Conservation (phyloP, 805 yeast species). For the Candida coquimbonensis region DNA sequence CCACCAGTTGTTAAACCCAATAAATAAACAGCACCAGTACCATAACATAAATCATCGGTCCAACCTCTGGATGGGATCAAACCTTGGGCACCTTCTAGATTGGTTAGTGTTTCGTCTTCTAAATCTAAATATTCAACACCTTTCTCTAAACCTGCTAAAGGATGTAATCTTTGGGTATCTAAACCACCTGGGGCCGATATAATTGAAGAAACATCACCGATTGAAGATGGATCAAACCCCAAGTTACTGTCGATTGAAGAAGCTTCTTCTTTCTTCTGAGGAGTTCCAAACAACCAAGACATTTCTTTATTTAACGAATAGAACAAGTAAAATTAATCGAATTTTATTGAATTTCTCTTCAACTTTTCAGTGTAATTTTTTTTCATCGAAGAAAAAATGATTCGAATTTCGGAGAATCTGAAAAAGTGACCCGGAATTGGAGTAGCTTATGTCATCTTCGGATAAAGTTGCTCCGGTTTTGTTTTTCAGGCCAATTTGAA, state of each 20-base stretch:
- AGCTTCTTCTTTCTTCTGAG: slow-evolving; percentile 18
- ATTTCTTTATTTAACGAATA: slow-evolving; percentile 5
- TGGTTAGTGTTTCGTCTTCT: slow-evolving; percentile 71
- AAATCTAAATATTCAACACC: slow-evolving; percentile 87
- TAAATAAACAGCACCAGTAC: slow-evolving; percentile 91
- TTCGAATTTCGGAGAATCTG: background rate
- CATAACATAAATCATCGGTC: slow-evolving; percentile 96
- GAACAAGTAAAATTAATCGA: too few species aligned
- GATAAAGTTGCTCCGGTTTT: too few species aligned
- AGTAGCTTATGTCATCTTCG: too few species aligned
- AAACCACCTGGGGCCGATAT: slow-evolving; percentile 54
- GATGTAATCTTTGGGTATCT: slow-evolving; percentile 74
- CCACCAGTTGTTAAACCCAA: slow-evolving; percentile 88
- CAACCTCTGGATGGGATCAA: slow-evolving; percentile 94
- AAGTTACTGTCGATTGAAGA: slow-evolving; percentile 18
- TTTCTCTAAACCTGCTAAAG: slow-evolving; percentile 85
- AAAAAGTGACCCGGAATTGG: too few species aligned
- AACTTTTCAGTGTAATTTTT: slow-evolving; percentile 3
- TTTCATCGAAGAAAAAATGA: background rate
- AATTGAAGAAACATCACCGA: slow-evolving; percentile 55
- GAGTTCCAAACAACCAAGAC: slow-evolving; percentile 26
- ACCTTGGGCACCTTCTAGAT: slow-evolving; percentile 85
- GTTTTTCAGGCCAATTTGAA: too few species aligned
- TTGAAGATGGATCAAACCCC: slow-evolving; percentile 62
- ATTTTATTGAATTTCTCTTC: too few species aligned